These are phyloP conservation scores for Microbotryum lychnidis-dioicae DNA, from an alignment of 1,284 basidiomycete species.

Conservation along the genomic window DNA sequence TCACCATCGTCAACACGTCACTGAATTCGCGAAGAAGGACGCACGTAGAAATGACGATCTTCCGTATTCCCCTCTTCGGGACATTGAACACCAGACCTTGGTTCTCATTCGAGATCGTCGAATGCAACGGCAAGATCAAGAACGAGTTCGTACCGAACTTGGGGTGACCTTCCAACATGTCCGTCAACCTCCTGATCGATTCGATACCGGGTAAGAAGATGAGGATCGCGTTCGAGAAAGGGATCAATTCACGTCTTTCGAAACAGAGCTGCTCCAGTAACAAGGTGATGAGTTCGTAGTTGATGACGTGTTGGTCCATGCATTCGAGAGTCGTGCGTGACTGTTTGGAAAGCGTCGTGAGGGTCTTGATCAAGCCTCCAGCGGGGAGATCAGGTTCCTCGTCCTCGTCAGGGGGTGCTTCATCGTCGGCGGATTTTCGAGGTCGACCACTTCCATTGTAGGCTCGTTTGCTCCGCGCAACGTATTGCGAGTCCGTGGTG, in stretches of 20 bases:
- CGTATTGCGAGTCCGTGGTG: slow-evolving; percentile 70
- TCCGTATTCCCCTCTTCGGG: slow-evolving; percentile 47
- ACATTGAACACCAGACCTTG: slow-evolving; percentile 86
- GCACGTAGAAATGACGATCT: slow-evolving; percentile 44
- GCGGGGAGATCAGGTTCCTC: slow-evolving; percentile 57
- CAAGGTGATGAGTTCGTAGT: slow-evolving; percentile 70
- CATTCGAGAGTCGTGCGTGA: slow-evolving; percentile 76
- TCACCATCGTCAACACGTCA: neutral
- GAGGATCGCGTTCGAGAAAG: slow-evolving; percentile 73
- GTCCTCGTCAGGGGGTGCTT: slow-evolving; percentile 53
- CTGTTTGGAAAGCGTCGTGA: slow-evolving; percentile 40
- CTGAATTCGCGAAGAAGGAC: neutral
- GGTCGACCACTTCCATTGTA: slow-evolving; percentile 54
- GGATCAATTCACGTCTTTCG: slow-evolving; percentile 48
- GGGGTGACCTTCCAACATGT: slow-evolving; percentile 68
- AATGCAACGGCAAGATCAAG: slow-evolving; percentile 84
- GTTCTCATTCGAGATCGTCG: slow-evolving; percentile 75
- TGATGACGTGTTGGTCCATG: slow-evolving; percentile 81
- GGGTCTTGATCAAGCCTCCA: slow-evolving; percentile 24
- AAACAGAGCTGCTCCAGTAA: slow-evolving; percentile 83
- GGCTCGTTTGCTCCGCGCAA: slow-evolving; percentile 35
- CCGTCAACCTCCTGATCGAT: slow-evolving; percentile 75
- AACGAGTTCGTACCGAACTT: slow-evolving; percentile 64
- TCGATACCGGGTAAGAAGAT: slow-evolving; percentile 89
- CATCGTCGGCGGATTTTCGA: slow-evolving; percentile 64